These are phyloP conservation scores for Stagonosporopsis rhizophila DNA, from an alignment of 2,329 filamentous ascomycete genomes.

Conservation along the genomic window DNA sequence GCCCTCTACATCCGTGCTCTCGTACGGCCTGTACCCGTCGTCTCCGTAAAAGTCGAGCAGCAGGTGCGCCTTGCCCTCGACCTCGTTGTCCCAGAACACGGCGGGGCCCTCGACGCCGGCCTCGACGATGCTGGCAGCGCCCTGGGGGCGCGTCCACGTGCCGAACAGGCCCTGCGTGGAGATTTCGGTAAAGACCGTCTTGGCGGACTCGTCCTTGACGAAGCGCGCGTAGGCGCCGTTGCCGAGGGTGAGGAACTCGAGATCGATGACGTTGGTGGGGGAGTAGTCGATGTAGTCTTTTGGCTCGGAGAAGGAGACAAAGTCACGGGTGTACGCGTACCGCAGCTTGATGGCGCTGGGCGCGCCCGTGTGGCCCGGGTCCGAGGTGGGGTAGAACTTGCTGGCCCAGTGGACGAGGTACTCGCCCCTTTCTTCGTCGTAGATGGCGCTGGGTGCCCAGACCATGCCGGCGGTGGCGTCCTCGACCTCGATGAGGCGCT, in stretches of 20 bases:
- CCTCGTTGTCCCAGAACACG: constrained; percentile 44
- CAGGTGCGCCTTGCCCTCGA: constrained; percentile 51
- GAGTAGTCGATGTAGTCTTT: constrained; percentile 59
- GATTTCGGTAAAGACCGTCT: constrained; percentile 61
- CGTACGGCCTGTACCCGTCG: constrained; percentile 61
- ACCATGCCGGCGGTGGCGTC: constrained; percentile 64
- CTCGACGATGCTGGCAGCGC: constrained; percentile 51
- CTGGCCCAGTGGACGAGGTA: constrained; percentile 61
- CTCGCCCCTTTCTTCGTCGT: constrained; percentile 55
- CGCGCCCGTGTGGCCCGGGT: constrained; percentile 58
- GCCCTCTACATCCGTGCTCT: constrained; percentile 53
- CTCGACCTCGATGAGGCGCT: constrained; percentile 60
- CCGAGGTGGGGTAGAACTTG: constrained; percentile 56
- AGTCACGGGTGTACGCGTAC: constrained; percentile 64
- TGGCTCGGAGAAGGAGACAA: constrained; percentile 60
- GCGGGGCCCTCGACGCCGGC: constrained; percentile 43
- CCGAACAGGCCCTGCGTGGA: constrained; percentile 60
- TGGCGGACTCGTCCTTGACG: constrained; percentile 62
- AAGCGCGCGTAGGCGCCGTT: constrained; percentile 59
- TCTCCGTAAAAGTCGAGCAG: constrained; percentile 52
- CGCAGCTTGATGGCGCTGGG: constrained; percentile 56
- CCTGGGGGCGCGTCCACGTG: constrained; percentile 59
- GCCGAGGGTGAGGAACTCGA: constrained; percentile 62
- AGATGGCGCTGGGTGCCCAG: constrained; percentile 65
- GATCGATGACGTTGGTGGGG: constrained; percentile 60